Base-by-base conservation (phyloP, 805 yeast genomes). In the Kodamaea sagamina region DNA sequence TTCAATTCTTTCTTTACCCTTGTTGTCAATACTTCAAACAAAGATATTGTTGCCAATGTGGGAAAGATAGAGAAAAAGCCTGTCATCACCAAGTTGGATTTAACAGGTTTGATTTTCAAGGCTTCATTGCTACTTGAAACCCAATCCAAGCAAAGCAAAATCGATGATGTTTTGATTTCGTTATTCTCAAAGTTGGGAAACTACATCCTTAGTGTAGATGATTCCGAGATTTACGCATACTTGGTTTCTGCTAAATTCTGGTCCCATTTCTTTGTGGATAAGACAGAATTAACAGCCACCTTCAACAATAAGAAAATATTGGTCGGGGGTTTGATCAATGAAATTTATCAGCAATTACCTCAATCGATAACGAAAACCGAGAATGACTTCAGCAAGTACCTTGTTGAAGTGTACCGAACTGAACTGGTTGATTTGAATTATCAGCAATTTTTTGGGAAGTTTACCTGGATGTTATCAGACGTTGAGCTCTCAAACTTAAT, bases 41-140 rank as follows among this genome's bases (percentile, higher is more conserved):
- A 36, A 6, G 27, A 36, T 10, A 26, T 49, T 18, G 29, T 32
- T 7, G 10, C 42, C 10, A 39, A 41, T 4, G 17, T 40, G 13
- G 22, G 26, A 3, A 27, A 31, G 6, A 22, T 50, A 12, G 44
- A 42, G 12, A 49, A 58, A 10, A 67, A 72, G 39, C 54, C 71
- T 17, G 77, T 81, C 3, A 62, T 67, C 6, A 57, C 74, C 9
- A 72, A 71, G 22, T 51, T 75, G 24, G 87, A 82, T 50, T 61
- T 74, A 6, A 67, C 77, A 16, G 77, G 73, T 4, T 54, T 77
- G 1, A 41, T 79, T 0, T 57, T 59, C 32, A 69, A 79, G 50
- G 44, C 78, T 3, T 47, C 55, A 9, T 49, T 61, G 1, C 41
- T 74, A 4, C 41, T 72, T 3, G 25, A 49, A 0, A 67, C 63